Evolutionary conservation across 306 rosid genomes (phyloP), one percentile per base, ranked within the genome.

Genomic region (Pterocarpus macrocarpus): DNA sequence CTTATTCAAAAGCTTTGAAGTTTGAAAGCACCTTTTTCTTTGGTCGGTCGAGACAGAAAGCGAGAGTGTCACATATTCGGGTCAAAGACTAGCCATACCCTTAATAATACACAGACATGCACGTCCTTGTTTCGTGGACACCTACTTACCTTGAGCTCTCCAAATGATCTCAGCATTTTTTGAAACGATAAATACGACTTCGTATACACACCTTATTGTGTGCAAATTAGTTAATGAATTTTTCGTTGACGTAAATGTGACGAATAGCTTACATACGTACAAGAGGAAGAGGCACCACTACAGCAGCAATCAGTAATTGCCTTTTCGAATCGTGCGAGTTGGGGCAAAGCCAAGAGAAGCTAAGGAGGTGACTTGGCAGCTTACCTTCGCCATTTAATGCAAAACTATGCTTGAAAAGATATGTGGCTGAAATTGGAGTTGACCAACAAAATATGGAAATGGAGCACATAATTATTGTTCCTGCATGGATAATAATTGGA

Each of bases 41-140:
- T 94, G 97, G 98, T 83, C 96, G 97, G 98, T 92, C 73, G 94
- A 88, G 83, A 59, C 10, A 79, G 90, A 89, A 83, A 85, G 77
- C 43, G 86, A 91, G 12, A 63, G 80, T 53, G 69, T 52, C 49
- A 71, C 11, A 5, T 4, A 65, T 76, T 16, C 17, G 64, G 77
- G 85, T 89, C 88, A 86, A 84, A 86, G 5, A 43, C 49, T 34
- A 53, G 77, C 71, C 49, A 61, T 87, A 70, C 56, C 47, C 62
- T 15, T 75, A 64, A 65, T 22, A 65, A 47, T 73, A 50, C 59
- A 43, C 76, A 64, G 38, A 41, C 55, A 55, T 39, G 41, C 41
- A 52, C 39, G 85, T 82, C 86, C 55, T 39, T 36, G 15, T 30
- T 39, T 77, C 68, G 10, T 15, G 13, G 78, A 89, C 89, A 74